Conservation (phyloP, 73 alveolate species). For the Breviolum minutum region DNA sequence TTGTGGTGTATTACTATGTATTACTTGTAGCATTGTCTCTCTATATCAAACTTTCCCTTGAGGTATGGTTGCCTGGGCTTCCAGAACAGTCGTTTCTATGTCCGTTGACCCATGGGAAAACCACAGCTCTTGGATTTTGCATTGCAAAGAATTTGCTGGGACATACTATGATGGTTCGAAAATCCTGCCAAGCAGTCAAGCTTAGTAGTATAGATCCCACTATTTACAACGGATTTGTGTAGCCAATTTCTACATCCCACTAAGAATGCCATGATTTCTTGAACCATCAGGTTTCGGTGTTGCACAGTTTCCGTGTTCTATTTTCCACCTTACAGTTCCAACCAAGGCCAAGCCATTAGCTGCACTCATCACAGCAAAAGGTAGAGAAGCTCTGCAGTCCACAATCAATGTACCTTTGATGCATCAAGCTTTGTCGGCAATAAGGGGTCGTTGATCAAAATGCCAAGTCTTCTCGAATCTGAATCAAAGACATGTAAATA, state of each 20-base stretch:
- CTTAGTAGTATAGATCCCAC: too few species aligned
- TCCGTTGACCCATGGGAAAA: conserved; percentile 27
- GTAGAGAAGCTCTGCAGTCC: conserved; percentile 98
- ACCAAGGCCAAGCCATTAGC: conserved; percentile 98
- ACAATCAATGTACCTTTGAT: conserved; percentile 34
- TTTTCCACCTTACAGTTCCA: neutral
- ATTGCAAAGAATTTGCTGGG: too few species aligned
- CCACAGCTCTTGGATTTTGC: too few species aligned
- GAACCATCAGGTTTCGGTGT: too few species aligned
- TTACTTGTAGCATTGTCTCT: neutral
- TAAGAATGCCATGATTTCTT: neutral
- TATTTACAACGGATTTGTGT: too few species aligned
- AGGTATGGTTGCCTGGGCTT: conserved; percentile 99
- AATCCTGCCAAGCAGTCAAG: too few species aligned
- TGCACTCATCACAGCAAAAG: conserved; percentile 99
- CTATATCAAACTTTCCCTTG: neutral
- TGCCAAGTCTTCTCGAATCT: too few species aligned
- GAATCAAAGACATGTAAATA: too few species aligned
- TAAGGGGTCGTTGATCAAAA: too few species aligned
- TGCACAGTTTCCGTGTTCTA: neutral
- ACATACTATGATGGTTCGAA: too few species aligned
- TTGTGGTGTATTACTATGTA: neutral
- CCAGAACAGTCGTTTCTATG: conserved; percentile 99
- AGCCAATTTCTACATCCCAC: neutral
- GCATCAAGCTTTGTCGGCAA: too few species aligned